A percentile compares a stretch with the other conserved stretches of the same genome.
Evolutionary conservation across 2,329 filamentous ascomycete genomes (phyloP).

Genomic region (Cytospora mali): DNA sequence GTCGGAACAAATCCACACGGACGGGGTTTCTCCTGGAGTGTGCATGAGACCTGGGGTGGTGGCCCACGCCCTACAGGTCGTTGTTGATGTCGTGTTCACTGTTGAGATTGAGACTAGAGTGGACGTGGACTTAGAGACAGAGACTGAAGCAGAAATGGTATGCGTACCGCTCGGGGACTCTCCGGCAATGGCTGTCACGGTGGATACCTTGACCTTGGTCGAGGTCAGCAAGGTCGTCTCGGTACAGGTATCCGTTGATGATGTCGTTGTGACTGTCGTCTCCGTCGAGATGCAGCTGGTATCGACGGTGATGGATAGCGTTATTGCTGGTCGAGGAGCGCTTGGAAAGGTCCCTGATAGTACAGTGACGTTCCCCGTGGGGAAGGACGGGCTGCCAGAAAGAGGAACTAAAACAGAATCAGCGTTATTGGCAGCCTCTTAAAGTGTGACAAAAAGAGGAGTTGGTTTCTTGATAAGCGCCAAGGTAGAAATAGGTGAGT

Average conservation of each 20-base stretch:
- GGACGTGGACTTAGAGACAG: not conserved
- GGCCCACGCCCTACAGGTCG: not conserved
- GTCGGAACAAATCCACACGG: not conserved
- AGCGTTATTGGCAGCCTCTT: not conserved
- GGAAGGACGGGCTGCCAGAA: not conserved
- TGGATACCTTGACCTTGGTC: constrained; percentile 9
- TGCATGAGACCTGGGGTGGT: not conserved
- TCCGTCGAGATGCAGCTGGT: constrained; percentile 12
- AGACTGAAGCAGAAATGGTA: not conserved
- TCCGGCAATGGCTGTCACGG: constrained; percentile 1
- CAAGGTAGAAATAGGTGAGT: not conserved
- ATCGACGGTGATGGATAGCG: constrained; percentile 8
- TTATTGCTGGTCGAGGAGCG: not conserved
- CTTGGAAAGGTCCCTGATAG: not conserved
- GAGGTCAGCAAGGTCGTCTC: constrained; percentile 11
- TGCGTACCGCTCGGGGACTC: not conserved
- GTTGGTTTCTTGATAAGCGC: not conserved
- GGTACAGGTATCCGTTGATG: not conserved
- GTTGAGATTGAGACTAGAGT: not conserved
- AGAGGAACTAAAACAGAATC: not conserved
- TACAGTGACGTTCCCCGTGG: not conserved
- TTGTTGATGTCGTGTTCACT: not conserved
- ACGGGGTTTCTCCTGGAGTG: not conserved
- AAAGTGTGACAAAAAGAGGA: not conserved
- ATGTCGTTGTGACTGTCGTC: not conserved